Conservation (phyloP, 371 early-diverging fungal genomes). For the Syncephalis fuscata region DNA sequence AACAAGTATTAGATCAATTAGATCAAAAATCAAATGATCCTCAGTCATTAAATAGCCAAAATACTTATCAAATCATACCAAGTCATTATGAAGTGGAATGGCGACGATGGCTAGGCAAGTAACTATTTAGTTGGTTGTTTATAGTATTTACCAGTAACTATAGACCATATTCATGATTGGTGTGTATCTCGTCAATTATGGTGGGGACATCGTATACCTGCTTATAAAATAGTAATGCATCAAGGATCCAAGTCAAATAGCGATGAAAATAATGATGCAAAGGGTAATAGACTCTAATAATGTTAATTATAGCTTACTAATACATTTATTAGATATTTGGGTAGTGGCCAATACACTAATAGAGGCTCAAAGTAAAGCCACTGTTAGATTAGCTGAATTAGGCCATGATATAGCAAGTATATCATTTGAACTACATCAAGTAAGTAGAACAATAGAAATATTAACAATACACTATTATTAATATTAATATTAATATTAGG, state of each 20-base stretch:
- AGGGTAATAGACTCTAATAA: too few species aligned
- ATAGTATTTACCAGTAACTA: neutral
- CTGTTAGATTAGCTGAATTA: slow-evolving; percentile 57
- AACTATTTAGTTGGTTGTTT: slow-evolving; percentile 19
- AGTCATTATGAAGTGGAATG: slow-evolving; percentile 82
- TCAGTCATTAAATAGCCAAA: too few species aligned
- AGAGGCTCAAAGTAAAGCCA: slow-evolving; percentile 63
- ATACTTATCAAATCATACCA: too few species aligned
- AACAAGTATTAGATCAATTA: too few species aligned
- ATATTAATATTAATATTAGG: slow-evolving; percentile 30
- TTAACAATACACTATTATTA: too few species aligned
- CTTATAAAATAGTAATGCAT: slow-evolving; percentile 79
- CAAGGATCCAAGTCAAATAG: neutral
- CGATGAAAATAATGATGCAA: slow-evolving; percentile 11
- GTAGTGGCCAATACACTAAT: slow-evolving; percentile 70
- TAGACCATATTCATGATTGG: slow-evolving; percentile 93
- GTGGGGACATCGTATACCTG: slow-evolving; percentile 99
- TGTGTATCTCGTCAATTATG: slow-evolving; percentile 98
- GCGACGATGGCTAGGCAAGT: slow-evolving; percentile 93
- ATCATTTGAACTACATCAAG: too few species aligned
- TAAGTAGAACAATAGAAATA: too few species aligned
- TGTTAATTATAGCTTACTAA: too few species aligned
- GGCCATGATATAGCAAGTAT: slow-evolving; percentile 99
- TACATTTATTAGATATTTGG: too few species aligned
- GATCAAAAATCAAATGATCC: too few species aligned